These are phyloP conservation scores for Magnusiomyces sp. DNA, from an alignment of 1,139 yeast species.

Conservation along the genomic window DNA sequence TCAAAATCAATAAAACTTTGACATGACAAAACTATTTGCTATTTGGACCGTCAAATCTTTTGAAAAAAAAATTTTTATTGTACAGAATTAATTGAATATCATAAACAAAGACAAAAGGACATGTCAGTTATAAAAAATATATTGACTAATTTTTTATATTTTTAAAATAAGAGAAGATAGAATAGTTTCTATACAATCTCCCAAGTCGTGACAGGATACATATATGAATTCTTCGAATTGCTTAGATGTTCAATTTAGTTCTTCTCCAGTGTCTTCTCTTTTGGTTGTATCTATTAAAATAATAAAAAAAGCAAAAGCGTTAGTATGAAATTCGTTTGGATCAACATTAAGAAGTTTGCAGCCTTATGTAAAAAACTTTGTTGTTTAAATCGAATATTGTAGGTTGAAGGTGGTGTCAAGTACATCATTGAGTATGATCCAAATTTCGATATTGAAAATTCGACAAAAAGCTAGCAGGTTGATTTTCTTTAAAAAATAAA, in stretches of 20 bases:
- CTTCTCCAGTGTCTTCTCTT: constrained; percentile 99
- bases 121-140: neutral
- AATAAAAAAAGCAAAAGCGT: too few species aligned
- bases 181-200: neutral
- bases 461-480: neutral
- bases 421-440: too few species aligned
- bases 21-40: too few species aligned
- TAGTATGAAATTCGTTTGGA: neutral
- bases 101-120: neutral
- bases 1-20: too few species aligned
- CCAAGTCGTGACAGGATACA: neutral
- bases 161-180: neutral
- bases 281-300: constrained; percentile 65
- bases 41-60: too few species aligned
- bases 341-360: neutral
- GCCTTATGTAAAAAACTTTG: neutral
- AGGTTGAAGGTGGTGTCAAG: too few species aligned
- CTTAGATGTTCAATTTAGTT: constrained; percentile 97
- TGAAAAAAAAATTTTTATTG: neutral
- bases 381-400: too few species aligned
- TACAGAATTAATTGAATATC: neutral
- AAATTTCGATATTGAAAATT: too few species aligned
- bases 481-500: neutral
- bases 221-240: constrained; percentile 4
- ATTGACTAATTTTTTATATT: too few species aligned